Evolutionary conservation across 129 eudicot genomes (phyloP), one percentile per base, ranked within the genome.

Genomic region (Apium graveolens): DNA sequence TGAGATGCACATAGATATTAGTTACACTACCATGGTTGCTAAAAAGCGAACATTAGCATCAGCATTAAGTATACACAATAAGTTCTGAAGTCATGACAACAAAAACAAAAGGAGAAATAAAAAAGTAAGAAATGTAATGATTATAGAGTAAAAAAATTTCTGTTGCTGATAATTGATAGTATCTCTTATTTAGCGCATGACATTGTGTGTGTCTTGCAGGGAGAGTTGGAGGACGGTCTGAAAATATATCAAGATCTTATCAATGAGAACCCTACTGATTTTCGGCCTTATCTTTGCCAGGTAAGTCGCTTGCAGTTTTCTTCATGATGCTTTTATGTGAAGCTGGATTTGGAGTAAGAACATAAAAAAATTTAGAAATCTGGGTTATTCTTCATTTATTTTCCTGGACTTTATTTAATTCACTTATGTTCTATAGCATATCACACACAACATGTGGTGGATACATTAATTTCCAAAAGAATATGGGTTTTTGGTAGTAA

Each of bases 201-300:
- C 18, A 63, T 78, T 35, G 51, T 81, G 11, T 82, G 45, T 35
- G 5, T 55, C 38, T 73, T 80, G 82, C 88, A 94, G 98, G 98
- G 97, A 75, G 88, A 92, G 75, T 86, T 95, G 45, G 92, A 90
- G 78, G 92, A 95, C 70, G 97, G 96, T 27, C 81, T 88, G 89
- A 84, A 82, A 77, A 83, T 62, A 35, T 87, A 88, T 71, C 85
- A 88, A 78, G 86, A 74, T 62, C 94, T 95, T 74, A 77, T 90
- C 75, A 75, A 82, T 49, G 97, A 95, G 78, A 91, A 95, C 82
- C 98, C 98, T 73, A 76, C 90, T 73, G 98, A 95, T 79, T 95
- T 95, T 79, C 92, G 98, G 74, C 98, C 98, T 32, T 95, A 95
- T 81, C 90, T 95, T 76, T 95, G 97, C 83, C 96, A 90, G 92